Percentiles rank a stretch among this genome's conserved stretches.
These are phyloP conservation scores for Adansonia madagascariensis DNA, from an alignment of 441 rosid species.

Conservation along the genomic window DNA sequence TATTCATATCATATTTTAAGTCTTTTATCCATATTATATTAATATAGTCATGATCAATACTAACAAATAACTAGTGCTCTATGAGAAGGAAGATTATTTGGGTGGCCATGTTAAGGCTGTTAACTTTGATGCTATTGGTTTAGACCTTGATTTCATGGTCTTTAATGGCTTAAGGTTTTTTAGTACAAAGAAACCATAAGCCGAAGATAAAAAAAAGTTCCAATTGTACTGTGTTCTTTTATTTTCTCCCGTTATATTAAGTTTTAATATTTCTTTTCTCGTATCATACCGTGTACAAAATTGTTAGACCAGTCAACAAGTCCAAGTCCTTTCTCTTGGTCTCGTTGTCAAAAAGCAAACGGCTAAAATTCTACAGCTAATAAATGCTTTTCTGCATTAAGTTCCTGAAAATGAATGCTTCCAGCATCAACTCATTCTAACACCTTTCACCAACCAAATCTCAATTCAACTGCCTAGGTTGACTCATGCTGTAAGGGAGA, in stretches of 20 bases:
- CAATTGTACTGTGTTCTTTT: neutral
- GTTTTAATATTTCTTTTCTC: too few relatives aligned
- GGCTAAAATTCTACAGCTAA: too few relatives aligned
- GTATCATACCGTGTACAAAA: too few relatives aligned
- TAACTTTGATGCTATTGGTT: slow-evolving; percentile 55
- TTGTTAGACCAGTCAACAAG: too few relatives aligned
- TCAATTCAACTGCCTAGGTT: neutral
- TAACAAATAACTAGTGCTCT: slow-evolving; percentile 51
- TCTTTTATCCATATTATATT: too few relatives aligned
- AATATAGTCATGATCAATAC: too few relatives aligned
- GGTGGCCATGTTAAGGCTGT: slow-evolving; percentile 88
- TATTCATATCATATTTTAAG: too few relatives aligned
- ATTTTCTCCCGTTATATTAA: neutral
- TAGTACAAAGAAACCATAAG: neutral
- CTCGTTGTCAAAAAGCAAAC: too few relatives aligned
- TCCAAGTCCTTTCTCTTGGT: too few relatives aligned
- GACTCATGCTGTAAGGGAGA: neutral
- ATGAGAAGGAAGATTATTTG: slow-evolving; percentile 68
- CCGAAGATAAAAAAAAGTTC: too few relatives aligned
- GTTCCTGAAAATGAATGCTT: neutral
- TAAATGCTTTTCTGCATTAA: too few relatives aligned
- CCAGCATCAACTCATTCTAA: neutral
- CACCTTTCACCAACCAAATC: neutral
- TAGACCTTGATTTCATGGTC: slow-evolving; percentile 93
- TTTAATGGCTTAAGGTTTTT: slow-evolving; percentile 69